phyloP scores from a whole-genome alignment of 306 rosid species.

The Cicer pinnatifidum region DNA sequence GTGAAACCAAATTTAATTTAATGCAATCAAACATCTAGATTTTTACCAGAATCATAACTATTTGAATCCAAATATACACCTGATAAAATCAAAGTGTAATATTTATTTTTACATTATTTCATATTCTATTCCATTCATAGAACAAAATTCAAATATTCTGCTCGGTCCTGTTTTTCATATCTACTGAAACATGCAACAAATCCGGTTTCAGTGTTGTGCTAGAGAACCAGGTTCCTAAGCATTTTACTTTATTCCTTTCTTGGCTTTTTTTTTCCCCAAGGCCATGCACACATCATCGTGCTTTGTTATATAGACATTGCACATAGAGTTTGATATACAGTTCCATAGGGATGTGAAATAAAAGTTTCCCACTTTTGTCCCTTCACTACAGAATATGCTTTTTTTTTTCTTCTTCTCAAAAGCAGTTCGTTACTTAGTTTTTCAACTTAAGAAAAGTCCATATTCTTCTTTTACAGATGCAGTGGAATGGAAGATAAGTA shows the following conservation, averaged over 20 bases:
- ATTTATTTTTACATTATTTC: background rate
- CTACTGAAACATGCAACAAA: constrained; percentile 32
- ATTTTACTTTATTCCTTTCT: constrained; percentile 45
- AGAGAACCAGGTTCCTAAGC: constrained; percentile 45
- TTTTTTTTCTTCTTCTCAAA: constrained; percentile 39
- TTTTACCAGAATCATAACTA: background rate
- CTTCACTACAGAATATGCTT: constrained; percentile 6
- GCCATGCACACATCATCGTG: constrained; percentile 15
- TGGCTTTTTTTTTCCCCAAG: background rate
- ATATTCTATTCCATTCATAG: background rate
- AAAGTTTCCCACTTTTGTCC: constrained; percentile 31
- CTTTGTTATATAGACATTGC: constrained; percentile 24
- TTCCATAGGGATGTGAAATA: background rate
- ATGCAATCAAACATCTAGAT: background rate
- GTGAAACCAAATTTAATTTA: background rate
- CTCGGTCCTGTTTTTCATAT: background rate
- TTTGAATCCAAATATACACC: background rate
- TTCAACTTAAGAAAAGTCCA: constrained; percentile 23
- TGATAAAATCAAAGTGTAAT: background rate
- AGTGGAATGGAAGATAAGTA: constrained; percentile 32
- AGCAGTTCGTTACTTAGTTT: constrained; percentile 34
- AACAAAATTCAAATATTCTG: constrained; percentile 8
- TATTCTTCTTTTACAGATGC: constrained; percentile 43
- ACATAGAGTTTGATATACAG: constrained; percentile 13
- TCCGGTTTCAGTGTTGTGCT: constrained; percentile 38